Base-by-base conservation (phyloP, 2,329 filamentous ascomycete genomes). In the Periconia sp. region DNA sequence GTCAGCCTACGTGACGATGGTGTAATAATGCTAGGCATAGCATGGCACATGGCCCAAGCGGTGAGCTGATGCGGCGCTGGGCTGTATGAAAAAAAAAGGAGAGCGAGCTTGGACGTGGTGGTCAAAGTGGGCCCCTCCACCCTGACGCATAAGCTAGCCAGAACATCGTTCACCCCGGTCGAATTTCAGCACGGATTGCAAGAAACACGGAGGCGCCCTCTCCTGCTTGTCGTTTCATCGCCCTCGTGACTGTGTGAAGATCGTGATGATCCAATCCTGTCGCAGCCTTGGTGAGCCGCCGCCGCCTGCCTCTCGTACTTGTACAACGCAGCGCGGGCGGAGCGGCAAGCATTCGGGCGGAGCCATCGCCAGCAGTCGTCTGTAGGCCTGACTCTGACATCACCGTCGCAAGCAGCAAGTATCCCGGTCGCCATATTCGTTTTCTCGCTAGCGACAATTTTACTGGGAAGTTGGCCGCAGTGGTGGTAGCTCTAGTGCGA, bases 1-100 rank as follows among this genome's bases (percentile, higher is more conserved):
- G 65, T 69, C 66, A 69, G 63, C 58, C 54, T 69, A 67, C 62
- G 59, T 66, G 66, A 69, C 57, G 59, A 68, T 65, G 66, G 64
- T 69, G 65, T 61, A 69, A 70, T 68, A 55, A 63, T 59, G 54
- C 63, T 61, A 58, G 63, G 61, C 62, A 63, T 46, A 51, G 56
- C 57, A 52, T 50, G 53, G 59, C 59, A 59, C 61, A 60, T 64
- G 68, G 67, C 55, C 68, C 57, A 60, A 65, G 66, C 68, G 65
- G 66, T 67, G 61, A 67, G 57, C 54, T 59, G 57, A 65, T 64
- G 63, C 64, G 65, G 65, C 63, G 60, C 65, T 64, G 61, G 64
- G 62, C 63, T 63, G 61, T 62, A 59, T 58, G 63, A 57, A 54
- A 59, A 57, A 65, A 68, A 69, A 68, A 64, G 66, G 65, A 65